These are phyloP conservation scores for Micromonas commoda DNA, from an alignment of 139 green algal genomes.

Conservation along the genomic window DNA sequence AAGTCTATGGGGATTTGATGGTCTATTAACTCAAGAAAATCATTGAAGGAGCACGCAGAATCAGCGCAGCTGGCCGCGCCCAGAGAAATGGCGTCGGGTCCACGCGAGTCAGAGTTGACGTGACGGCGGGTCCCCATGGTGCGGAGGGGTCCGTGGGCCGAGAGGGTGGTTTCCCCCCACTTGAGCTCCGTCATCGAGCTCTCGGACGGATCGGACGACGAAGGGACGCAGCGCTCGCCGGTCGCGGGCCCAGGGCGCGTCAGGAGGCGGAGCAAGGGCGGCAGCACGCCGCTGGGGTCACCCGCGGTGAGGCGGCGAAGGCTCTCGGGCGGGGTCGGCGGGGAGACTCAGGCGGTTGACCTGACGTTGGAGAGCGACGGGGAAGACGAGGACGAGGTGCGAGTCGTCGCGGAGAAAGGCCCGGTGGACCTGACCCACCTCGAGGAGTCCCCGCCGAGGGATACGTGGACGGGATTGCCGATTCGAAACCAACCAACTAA, in stretches of 20 bases:
- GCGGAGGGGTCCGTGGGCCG: too few relatives aligned
- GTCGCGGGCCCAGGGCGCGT: background rate
- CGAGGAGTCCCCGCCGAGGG: background rate
- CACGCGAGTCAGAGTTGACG: background rate
- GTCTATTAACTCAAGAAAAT: too few relatives aligned
- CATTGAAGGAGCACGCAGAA: too few relatives aligned
- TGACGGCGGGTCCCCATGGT: too few relatives aligned
- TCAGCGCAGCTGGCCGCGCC: too few relatives aligned
- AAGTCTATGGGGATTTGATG: too few relatives aligned
- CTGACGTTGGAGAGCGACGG: background rate
- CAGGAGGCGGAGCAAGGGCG: background rate
- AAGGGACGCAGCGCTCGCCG: background rate
- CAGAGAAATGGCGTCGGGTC: too few relatives aligned
- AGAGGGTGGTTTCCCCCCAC: background rate
- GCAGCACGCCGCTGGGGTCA: background rate
- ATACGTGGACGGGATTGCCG: background rate
- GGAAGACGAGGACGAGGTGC: background rate
- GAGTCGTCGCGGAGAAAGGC: background rate
- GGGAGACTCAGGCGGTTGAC: background rate
- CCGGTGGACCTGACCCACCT: background rate
- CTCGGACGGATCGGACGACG: background rate
- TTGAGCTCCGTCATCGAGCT: background rate
- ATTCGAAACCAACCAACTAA: background rate
- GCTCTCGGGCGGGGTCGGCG: background rate
- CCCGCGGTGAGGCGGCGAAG: background rate